Conservation (phyloP, 352 stramenopile genomes). For the Phytophthora capsici region DNA sequence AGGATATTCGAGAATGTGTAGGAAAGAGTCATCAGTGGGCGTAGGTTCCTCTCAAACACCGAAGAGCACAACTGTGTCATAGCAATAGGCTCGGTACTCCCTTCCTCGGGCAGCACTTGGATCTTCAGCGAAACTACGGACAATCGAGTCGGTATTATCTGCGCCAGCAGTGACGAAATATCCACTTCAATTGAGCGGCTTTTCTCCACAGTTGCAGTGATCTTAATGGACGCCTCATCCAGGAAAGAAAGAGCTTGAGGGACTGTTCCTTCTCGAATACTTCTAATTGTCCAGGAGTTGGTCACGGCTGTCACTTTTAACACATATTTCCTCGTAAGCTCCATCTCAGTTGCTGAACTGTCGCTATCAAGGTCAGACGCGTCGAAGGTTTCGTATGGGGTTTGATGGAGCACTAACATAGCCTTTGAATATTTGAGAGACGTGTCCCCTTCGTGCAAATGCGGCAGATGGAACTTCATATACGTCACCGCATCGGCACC, state of each 20-base stretch:
- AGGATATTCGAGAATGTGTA: constrained; percentile 64
- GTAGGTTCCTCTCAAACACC: constrained; percentile 58
- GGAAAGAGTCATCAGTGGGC: constrained; percentile 46
- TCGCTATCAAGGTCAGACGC: constrained; percentile 30
- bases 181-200: constrained; percentile 58
- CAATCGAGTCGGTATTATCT: constrained; percentile 46
- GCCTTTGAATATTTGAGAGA: constrained; percentile 40
- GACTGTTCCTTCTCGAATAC: constrained; percentile 19
- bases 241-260: constrained; percentile 37
- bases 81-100: constrained; percentile 28
- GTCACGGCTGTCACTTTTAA: constrained; percentile 57
- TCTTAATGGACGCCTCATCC: constrained; percentile 34
- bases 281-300: constrained; percentile 51
- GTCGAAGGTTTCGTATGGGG: constrained; percentile 76
- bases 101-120: constrained; percentile 48
- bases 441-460: constrained; percentile 55
- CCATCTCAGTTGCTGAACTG: constrained; percentile 11
- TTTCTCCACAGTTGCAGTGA: constrained; percentile 53
- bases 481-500: constrained; percentile 48
- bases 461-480: constrained; percentile 78
- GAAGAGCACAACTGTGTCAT: constrained; percentile 72
- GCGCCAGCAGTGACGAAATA: constrained; percentile 49
- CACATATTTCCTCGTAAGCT: constrained; percentile 54
- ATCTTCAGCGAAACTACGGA: constrained; percentile 59
- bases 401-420: constrained; percentile 56